Base-by-base conservation (phyloP, 1,284 basidiomycete genomes). In the Melampsora larici-populina region DNA sequence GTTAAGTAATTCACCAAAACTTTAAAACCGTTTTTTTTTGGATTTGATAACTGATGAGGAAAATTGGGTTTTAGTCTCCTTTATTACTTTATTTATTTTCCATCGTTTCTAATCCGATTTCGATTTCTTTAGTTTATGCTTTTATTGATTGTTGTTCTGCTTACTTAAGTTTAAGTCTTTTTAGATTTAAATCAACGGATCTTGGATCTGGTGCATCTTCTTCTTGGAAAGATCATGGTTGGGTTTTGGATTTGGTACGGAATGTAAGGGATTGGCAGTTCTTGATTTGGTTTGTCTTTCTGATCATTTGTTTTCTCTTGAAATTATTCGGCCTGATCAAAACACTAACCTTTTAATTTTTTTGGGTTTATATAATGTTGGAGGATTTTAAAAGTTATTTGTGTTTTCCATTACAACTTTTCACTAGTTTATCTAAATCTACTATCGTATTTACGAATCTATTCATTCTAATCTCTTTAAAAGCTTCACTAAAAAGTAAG, bases 11-110 rank as follows among this genome's bases (percentile, higher is more conserved):
- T n/a, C n/a, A n/a, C n/a, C n/a, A n/a, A n/a, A n/a, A n/a, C n/a
- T n/a, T n/a, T n/a, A n/a, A n/a, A n/a, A n/a, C n/a, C n/a, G n/a
- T n/a, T n/a, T n/a, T n/a, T n/a, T n/a, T n/a, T n/a, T n/a, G n/a
- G n/a, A n/a, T n/a, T n/a, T n/a, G n/a, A n/a, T n/a, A n/a, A n/a
- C n/a, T n/a, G n/a, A n/a, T n/a, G n/a, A n/a, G n/a, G n/a, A n/a
- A n/a, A n/a, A n/a, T n/a, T n/a, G n/a, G n/a, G n/a, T n/a, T n/a
- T n/a, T n/a, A 94, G 92, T 93, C 93, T 0, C 93, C 93, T 0
- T 83, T 96, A 6, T 87, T 91, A 78, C 87, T 96, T n/a, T 94
- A 91, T 84, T 87, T 97, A 2, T 85, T 96, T 79, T 97, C 97
- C 81, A 95, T 95, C 4, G 95, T 96, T 83, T 85, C 92, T 6